A percentile compares a stretch with the other conserved stretches of the same genome.
Evolutionary conservation across 176 grass and related monocot genomes (phyloP).

Genomic region (Miscanthus lutarioriparius): DNA sequence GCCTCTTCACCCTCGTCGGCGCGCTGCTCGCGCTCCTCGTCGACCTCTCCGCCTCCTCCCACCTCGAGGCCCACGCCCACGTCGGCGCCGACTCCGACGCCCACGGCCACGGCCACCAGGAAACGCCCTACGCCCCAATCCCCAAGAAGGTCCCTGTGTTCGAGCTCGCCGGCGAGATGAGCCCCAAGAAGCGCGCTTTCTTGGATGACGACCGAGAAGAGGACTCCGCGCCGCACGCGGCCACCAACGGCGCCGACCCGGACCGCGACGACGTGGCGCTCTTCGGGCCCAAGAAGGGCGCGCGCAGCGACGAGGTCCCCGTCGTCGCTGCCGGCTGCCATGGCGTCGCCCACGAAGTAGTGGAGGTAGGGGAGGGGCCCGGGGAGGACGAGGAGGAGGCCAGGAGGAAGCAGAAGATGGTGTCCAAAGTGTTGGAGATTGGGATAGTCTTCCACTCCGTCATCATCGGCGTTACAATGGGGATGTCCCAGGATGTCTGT

Average conservation of each 20-base stretch:
- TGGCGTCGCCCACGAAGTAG: slow-evolving; percentile 36
- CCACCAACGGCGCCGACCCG: background rate
- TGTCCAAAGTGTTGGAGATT: slow-evolving; percentile 93
- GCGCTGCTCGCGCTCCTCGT: slow-evolving; percentile 92
- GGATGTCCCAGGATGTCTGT: slow-evolving; percentile 90
- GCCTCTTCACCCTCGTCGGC: slow-evolving; percentile 75
- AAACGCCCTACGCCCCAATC: slow-evolving; percentile 49
- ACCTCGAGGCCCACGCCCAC: slow-evolving; percentile 51
- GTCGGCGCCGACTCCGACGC: background rate
- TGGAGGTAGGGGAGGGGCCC: slow-evolving; percentile 36
- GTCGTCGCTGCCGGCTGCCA: slow-evolving; percentile 43
- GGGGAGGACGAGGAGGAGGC: slow-evolving; percentile 53
- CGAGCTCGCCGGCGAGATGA: slow-evolving; percentile 59
- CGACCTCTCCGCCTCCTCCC: slow-evolving; percentile 79
- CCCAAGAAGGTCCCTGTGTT: slow-evolving; percentile 36
- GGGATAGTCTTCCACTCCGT: slow-evolving; percentile 94
- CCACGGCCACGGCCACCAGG: background rate
- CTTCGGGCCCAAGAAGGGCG: slow-evolving; percentile 39
- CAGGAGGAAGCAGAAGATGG: slow-evolving; percentile 94
- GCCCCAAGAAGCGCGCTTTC: slow-evolving; percentile 44
- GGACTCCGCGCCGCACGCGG: background rate
- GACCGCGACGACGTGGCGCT: slow-evolving; percentile 55
- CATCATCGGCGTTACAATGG: slow-evolving; percentile 85
- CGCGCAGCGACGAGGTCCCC: slow-evolving; percentile 36
- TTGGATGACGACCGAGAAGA: background rate